Base-by-base conservation (phyloP, 768 basidiomycete genomes). In the Trametes maxima region DNA sequence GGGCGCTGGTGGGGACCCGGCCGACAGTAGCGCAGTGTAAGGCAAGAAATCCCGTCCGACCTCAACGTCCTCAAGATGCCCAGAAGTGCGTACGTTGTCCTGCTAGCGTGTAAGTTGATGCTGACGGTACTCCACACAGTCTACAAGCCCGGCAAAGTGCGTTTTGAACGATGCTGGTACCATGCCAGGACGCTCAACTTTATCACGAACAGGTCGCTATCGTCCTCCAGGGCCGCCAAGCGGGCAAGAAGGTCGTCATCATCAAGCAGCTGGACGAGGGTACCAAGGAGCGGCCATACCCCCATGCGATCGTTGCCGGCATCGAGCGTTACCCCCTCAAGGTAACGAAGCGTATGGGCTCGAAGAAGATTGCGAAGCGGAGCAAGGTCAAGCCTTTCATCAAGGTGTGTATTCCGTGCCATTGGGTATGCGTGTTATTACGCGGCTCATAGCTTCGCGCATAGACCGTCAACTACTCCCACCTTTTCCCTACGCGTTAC, bases 371-470 rank as follows among this genome's bases (percentile, higher is more conserved):
- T 67, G 85, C 89, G 68, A 84, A 82, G 80, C 85, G 97, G 80
- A 94, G 88, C 80, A 96, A 95, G 80, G 89, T 99, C 78, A 99
- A 99, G 86, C 97, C 97, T 68, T 99, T 99, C 79, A 94, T 99
- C 85, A 98, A 99, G 87, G 95, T 94, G 69, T 69, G 84, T 77
- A 25, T 19, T 10, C 14, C 25, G 17, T 43, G 13, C 42, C 43
- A 17, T 14, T 42, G n/a, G n/a, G 35, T 39, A 24, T 50, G 33
- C 37, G 37, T 28, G 25, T 24, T 1, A 24, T 3, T 5, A n/a
- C 12, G 17, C 22, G 17, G 19, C 40, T 25, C 19, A 63, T 19
- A 40, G 39, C 25, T 44, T 17, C 46, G 24, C n/a, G 3, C 17
- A 5, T 52, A 96, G 95, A 82, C 88, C 60, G 78, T 98, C 78